A percentile compares a stretch with the other conserved stretches of the same genome.
Conservation (phyloP, 129 eudicot genomes). For the Helianthus annuus region HanXRQr2.0-SUNRISE NC_035444.2:5548113-5548612, state of each 20-base stretch:
- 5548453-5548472: slow-evolving; percentile 9
- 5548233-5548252: slow-evolving; percentile 40
- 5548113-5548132: slow-evolving; percentile 50
- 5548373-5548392: slow-evolving; percentile 28
- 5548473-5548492: not conserved
- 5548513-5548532: slow-evolving; percentile 5
- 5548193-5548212: slow-evolving; percentile 38
- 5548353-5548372: slow-evolving; percentile 28
- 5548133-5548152: slow-evolving; percentile 32
- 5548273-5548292: slow-evolving; percentile 12
- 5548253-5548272: slow-evolving; percentile 21
- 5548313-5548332: slow-evolving; percentile 21
- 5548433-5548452: slow-evolving; percentile 29
- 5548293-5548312: slow-evolving; percentile 14
- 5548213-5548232: slow-evolving; percentile 34
- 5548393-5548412: slow-evolving; percentile 31
- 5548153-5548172: slow-evolving; percentile 30
- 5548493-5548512: not conserved
- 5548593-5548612: slow-evolving; percentile 10
- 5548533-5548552: not conserved
- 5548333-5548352: slow-evolving; percentile 31
- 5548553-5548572: slow-evolving; percentile 11
- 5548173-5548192: slow-evolving; percentile 32
- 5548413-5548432: slow-evolving; percentile 33
- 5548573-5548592: slow-evolving; percentile 27